Conservation (phyloP, 768 basidiomycete genomes). For the Mycena sanguinolenta region DNA sequence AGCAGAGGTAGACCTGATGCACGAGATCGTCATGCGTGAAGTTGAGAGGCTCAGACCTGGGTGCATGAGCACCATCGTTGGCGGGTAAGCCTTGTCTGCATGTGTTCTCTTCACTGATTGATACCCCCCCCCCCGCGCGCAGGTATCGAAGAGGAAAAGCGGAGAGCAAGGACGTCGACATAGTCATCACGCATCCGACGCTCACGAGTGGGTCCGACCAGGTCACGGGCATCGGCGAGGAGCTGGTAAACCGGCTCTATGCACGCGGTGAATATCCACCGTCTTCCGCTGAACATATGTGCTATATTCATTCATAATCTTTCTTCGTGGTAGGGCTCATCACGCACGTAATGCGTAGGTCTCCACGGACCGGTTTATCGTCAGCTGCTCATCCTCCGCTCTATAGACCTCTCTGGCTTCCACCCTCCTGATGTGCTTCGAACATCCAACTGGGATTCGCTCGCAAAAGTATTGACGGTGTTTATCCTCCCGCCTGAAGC, state of each 20-base stretch:
- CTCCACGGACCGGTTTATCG: not conserved
- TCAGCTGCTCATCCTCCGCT: not conserved
- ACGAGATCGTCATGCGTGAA: slow-evolving; percentile 74
- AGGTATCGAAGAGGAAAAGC: slow-evolving; percentile 90
- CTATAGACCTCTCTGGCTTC: slow-evolving; percentile 71
- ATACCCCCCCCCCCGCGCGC: not conserved
- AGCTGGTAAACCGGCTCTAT: slow-evolving; percentile 69
- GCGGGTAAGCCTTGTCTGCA: slow-evolving; percentile 69
- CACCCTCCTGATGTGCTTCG: slow-evolving; percentile 66
- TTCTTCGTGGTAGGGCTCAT: slow-evolving; percentile 65
- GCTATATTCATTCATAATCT: not conserved
- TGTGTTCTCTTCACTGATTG: not conserved
- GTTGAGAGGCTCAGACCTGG: slow-evolving; percentile 73
- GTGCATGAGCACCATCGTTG: slow-evolving; percentile 81
- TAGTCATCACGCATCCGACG: slow-evolving; percentile 82
- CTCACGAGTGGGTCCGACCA: slow-evolving; percentile 53
- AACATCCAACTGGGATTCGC: slow-evolving; percentile 78
- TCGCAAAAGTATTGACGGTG: slow-evolving; percentile 89
- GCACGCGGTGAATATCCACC: slow-evolving; percentile 61
- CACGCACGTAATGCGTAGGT: slow-evolving; percentile 88
- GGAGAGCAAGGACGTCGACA: slow-evolving; percentile 89
- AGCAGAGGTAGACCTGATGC: slow-evolving; percentile 84
- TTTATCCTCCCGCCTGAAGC: slow-evolving; percentile 69
- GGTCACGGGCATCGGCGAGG: slow-evolving; percentile 74
- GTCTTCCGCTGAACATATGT: not conserved